Conservation (phyloP, 192 early-diverging fungal species). For the Jimgerdemannia flammicorona region DNA sequence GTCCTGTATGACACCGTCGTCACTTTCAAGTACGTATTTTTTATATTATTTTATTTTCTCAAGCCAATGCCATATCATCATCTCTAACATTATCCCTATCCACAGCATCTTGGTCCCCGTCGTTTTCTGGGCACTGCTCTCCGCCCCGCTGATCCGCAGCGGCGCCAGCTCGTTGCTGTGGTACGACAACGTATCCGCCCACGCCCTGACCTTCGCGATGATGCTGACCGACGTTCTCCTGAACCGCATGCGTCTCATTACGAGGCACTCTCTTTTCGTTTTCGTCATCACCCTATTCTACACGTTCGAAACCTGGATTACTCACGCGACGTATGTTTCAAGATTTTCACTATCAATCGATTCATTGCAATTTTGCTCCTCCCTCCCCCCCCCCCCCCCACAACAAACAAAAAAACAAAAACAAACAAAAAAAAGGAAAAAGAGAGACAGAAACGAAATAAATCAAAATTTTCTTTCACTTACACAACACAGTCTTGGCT, state of each 20-base stretch:
- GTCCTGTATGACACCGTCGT: constrained; percentile 13
- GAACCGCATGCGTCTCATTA: constrained; percentile 17
- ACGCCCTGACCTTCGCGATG: constrained; percentile 25
- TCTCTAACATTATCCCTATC: background rate
- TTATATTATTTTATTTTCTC: background rate
- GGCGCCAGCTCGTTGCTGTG: background rate
- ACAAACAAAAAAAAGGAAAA: background rate
- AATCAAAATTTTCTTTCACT: background rate
- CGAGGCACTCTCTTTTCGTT: background rate
- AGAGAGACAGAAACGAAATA: background rate
- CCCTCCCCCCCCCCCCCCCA: no score
- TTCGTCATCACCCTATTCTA: constrained; percentile 1
- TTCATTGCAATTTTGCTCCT: no score
- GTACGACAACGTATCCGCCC: constrained; percentile 20
- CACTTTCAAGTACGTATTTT: constrained; percentile 16
- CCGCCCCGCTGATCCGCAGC: background rate
- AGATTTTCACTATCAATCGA: no score
- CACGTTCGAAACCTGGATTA: background rate
- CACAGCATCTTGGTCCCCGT: constrained; percentile 7
- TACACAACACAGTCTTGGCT: background rate
- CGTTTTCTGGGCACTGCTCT: constrained; percentile 11
- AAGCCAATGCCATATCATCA: background rate
- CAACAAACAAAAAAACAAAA: no score
- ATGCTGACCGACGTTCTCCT: constrained; percentile 32
- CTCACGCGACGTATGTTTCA: constrained; percentile 6